phyloP scores from a whole-genome alignment of 305 asterid genomes.

The Fraxinus albicans region DNA sequence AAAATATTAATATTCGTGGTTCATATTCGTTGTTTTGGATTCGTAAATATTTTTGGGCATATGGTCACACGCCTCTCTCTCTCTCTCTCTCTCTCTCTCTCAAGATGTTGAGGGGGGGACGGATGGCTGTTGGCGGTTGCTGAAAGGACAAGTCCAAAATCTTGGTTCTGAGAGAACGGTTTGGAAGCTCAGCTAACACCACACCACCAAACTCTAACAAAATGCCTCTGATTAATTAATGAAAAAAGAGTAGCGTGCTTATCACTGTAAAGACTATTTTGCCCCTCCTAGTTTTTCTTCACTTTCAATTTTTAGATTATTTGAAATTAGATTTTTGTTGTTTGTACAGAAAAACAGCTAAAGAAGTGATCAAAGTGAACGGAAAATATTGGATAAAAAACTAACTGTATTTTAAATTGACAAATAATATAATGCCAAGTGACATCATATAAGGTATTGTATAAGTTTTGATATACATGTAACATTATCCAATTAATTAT shows the following conservation, averaged over 20 bases:
- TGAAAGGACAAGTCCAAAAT: background rate
- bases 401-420: too few relatives aligned
- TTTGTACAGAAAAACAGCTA: too few relatives aligned
- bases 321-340: too few relatives aligned
- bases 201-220: slow-evolving; percentile 12
- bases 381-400: too few relatives aligned
- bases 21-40: background rate
- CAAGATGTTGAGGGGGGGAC: background rate
- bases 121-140: background rate
- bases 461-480: too few relatives aligned
- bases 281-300: background rate
- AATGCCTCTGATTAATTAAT: background rate
- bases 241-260: background rate
- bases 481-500: too few relatives aligned
- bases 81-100: background rate
- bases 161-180: background rate
- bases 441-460: too few relatives aligned
- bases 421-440: too few relatives aligned
- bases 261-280: background rate
- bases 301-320: background rate
- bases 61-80: background rate
- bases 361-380: too few relatives aligned
- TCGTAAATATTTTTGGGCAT: background rate
- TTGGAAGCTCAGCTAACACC: slow-evolving; percentile 1
- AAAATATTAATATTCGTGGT: background rate